phyloP scores from a whole-genome alignment of 805 yeast species.

The Ogataea saltuana region DNA sequence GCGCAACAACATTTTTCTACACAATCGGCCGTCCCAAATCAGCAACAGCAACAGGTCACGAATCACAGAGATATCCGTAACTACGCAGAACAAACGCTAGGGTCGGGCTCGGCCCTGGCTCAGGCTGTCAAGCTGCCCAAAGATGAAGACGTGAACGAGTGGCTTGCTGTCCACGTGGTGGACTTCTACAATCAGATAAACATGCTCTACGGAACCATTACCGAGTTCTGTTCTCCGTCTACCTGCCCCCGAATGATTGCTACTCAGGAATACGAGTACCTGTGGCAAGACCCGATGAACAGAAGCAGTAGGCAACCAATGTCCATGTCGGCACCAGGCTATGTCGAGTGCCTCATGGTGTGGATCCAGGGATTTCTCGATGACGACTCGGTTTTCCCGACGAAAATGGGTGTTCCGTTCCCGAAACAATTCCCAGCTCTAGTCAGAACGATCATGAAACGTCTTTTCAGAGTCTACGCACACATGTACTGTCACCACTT shows the following conservation, averaged over 20 bases:
- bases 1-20: conserved; percentile 12
- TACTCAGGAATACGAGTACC: conserved; percentile 92
- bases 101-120: conserved; percentile 85
- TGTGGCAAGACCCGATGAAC: conserved; percentile 84
- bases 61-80: conserved; percentile 73
- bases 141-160: conserved; percentile 88
- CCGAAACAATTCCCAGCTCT: conserved; percentile 78
- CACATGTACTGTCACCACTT: conserved; percentile 98
- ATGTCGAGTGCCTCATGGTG: conserved; percentile 87
- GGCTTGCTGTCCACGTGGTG: conserved; percentile 98
- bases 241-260: conserved; percentile 98
- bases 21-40: conserved; percentile 12
- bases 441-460: conserved; percentile 83
- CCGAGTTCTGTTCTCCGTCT: conserved; percentile 94
- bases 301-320: conserved; percentile 67
- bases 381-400: conserved; percentile 87
- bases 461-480: conserved; percentile 92
- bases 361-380: conserved; percentile 96
- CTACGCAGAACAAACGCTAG: conserved; percentile 93
- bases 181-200: conserved; percentile 95
- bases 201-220: conserved; percentile 93
- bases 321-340: conserved; percentile 90
- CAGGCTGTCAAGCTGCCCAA: conserved; percentile 93
- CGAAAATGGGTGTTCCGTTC: conserved; percentile 88
- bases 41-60: conserved; percentile 25